Evolutionary conservation across 257 asterid species (phyloP), one percentile per base, ranked within the genome.

Genomic region (Misopates orontium): DNA sequence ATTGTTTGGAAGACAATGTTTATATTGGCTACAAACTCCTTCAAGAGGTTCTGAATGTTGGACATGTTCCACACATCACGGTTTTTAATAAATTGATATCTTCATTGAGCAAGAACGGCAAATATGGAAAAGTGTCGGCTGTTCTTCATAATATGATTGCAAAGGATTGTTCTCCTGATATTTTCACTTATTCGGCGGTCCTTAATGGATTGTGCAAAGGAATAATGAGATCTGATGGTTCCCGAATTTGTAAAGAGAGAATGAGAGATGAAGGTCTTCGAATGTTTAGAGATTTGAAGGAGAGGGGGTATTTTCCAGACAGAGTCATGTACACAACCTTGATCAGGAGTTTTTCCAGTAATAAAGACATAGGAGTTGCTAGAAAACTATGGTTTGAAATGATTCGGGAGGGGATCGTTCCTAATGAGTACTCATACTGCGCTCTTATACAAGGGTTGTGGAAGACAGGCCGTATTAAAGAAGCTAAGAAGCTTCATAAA

Each of bases 241-340:
- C 84, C 32, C 77, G 85, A 10, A 72, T 90, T 36, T 80, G 84
- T 71, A 75, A 80, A 75, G 77, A 77, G 23, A 70, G 74, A 24
- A 75, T 77, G 84, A 48, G 61, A 28, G 58, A 71, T 48, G 95
- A 85, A 71, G 92, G 78, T 71, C 68, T 85, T 40, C 77, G 83
- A 10, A 73, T 90, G 65, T 87, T 90, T 67, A 83, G 74, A 25
- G 84, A 85, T 71, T 72, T 87, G 63, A 90, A 82, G 78, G 73
- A 67, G 20, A 79, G 96, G 75, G 97, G 97, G 24, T 78, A 90
- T 83, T 69, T 61, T 77, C 92, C 85, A 1, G 86, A 87, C 64
- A 75, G 77, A 68, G 85, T 79, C 57, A 81, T 87, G 96, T 87
- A 85, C 58, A 77, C 97, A 24, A 80, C 86, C 42, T 78, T 87